Evolutionary conservation across 352 stramenopile species (phyloP).

Genomic region (Pythium plurisporium): DNA sequence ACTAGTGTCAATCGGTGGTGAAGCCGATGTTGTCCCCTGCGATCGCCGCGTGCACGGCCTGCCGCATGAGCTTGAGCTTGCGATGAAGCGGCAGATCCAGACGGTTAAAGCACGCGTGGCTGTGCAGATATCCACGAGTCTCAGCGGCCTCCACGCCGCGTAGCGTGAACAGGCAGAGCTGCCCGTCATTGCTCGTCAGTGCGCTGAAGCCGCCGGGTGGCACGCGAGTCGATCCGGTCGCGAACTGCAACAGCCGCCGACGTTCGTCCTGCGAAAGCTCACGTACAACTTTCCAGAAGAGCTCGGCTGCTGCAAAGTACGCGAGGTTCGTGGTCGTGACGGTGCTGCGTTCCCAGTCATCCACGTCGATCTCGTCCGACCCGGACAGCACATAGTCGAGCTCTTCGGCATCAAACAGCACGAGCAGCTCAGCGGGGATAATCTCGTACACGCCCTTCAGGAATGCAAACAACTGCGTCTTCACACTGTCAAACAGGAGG

Average conservation of each 20-base stretch:
- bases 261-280: constrained; percentile 27
- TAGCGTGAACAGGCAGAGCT: constrained; percentile 25
- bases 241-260: constrained; percentile 31
- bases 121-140: constrained; percentile 14
- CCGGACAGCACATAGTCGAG: constrained; percentile 91
- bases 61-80: constrained; percentile 8
- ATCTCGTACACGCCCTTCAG: constrained; percentile 91
- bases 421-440: constrained; percentile 83
- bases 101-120: constrained; percentile 17
- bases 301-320: neutral
- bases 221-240: constrained; percentile 34
- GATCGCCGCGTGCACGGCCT: constrained; percentile 1
- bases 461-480: constrained; percentile 62
- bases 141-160: neutral
- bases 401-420: constrained; percentile 94
- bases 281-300: constrained; percentile 50
- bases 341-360: constrained; percentile 88
- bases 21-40: constrained; percentile 3
- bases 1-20: neutral
- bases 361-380: constrained; percentile 87
- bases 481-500: constrained; percentile 79
- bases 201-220: constrained; percentile 25
- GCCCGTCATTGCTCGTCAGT: constrained; percentile 27
- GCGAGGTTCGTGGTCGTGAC: neutral
- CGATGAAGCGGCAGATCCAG: constrained; percentile 14